A percentile compares a stretch with the other conserved stretches of the same genome.
phyloP scores from a whole-genome alignment of 345 rosid genomes.

The Citrus sp. region DNA sequence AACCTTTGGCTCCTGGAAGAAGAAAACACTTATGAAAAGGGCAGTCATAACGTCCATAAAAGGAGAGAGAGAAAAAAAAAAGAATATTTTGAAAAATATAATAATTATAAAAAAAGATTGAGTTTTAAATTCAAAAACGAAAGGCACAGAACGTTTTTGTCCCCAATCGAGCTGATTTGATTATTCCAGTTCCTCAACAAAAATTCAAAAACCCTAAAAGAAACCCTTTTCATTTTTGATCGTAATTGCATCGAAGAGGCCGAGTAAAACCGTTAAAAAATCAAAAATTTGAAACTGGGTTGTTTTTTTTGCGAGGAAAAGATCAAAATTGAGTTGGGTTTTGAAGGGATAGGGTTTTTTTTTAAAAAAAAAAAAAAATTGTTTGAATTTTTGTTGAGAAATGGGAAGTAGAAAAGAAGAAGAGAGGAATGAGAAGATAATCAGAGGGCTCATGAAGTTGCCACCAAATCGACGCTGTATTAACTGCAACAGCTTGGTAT shows the following conservation, averaged over 20 bases:
- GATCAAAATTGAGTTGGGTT: background rate
- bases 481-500: slow-evolving; percentile 94
- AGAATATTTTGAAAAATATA: background rate
- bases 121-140: slow-evolving; percentile 9
- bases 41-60: background rate
- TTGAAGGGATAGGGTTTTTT: background rate
- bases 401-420: slow-evolving; percentile 94
- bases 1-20: background rate
- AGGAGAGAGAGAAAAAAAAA: background rate
- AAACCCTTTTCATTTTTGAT: background rate
- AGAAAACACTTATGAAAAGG: background rate
- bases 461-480: slow-evolving; percentile 97
- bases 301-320: background rate
- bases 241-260: background rate
- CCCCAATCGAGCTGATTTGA: slow-evolving; percentile 18
- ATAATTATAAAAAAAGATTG: background rate
- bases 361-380: background rate
- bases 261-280: background rate
- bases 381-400: slow-evolving; percentile 22
- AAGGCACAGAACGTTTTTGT: slow-evolving; percentile 19
- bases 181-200: background rate
- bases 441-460: slow-evolving; percentile 95
- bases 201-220: slow-evolving; percentile 13
- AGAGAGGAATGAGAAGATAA: slow-evolving; percentile 91
- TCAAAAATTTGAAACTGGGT: background rate